A percentile compares a stretch with the other conserved stretches of the same genome.
Conservation (phyloP, 2,329 filamentous ascomycete genomes). For the Ophiostoma sp. region DNA sequence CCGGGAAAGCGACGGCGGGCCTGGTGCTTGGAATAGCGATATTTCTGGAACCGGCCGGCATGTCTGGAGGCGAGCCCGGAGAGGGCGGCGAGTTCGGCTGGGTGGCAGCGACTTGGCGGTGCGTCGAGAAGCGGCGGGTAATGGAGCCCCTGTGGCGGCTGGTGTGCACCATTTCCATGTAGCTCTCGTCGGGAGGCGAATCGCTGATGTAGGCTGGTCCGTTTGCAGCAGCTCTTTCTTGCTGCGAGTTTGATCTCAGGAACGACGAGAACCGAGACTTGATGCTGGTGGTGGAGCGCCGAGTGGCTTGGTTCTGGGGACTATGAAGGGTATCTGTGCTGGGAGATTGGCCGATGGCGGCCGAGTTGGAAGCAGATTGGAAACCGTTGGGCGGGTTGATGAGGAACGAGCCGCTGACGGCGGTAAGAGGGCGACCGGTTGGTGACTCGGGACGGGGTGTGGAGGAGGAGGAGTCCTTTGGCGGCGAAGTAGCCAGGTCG, state of each 20-base stretch:
- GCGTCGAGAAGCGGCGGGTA: slow-evolving; percentile 44
- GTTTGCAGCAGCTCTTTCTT: slow-evolving; percentile 26
- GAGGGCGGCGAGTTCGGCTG: slow-evolving; percentile 49
- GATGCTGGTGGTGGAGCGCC: slow-evolving; percentile 8
- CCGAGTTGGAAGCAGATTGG: background rate
- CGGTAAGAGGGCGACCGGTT: slow-evolving; percentile 22
- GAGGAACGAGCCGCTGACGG: slow-evolving; percentile 25
- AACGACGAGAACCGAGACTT: background rate
- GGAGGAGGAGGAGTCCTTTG: background rate
- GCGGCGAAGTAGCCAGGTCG: slow-evolving; percentile 1
- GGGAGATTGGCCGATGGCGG: background rate
- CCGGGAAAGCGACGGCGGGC: slow-evolving; percentile 14
- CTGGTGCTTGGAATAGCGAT: slow-evolving; percentile 12
- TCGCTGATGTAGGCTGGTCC: background rate
- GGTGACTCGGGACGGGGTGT: slow-evolving; percentile 11
- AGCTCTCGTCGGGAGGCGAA: slow-evolving; percentile 31
- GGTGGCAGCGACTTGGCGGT: slow-evolving; percentile 43
- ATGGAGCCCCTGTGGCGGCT: slow-evolving; percentile 29
- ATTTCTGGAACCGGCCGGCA: slow-evolving; percentile 34
- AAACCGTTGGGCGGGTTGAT: slow-evolving; percentile 17
- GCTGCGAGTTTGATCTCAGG: slow-evolving; percentile 34
- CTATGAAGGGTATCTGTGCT: slow-evolving; percentile 1
- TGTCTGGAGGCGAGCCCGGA: slow-evolving; percentile 42
- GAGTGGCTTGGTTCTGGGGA: background rate
- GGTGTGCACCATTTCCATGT: slow-evolving; percentile 28